These are phyloP conservation scores for Syzygium malaccense DNA, from an alignment of 441 rosid genomes.

Conservation along the genomic window DNA sequence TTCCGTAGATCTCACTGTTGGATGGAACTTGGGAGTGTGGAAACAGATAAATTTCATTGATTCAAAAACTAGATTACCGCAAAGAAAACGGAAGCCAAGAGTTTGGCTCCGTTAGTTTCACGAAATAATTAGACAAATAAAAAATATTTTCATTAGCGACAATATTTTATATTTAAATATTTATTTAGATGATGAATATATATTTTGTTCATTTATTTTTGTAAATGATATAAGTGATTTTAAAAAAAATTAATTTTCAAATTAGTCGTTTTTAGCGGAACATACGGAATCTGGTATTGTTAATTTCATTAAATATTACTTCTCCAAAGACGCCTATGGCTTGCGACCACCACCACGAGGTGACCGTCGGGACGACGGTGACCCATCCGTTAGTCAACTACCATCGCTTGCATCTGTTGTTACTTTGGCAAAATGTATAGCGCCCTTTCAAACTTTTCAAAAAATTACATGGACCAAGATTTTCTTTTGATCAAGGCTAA, in stretches of 20 bases:
- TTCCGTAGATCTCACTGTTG: not conserved
- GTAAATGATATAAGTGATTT: not conserved
- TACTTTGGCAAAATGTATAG: not conserved
- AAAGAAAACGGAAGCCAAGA: rapidly evolving
- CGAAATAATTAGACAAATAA: rapidly evolving
- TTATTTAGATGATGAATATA: rapidly evolving
- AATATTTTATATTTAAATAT: not conserved
- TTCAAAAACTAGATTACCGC: not conserved
- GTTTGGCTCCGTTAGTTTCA: rapidly evolving
- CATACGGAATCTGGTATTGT: rapidly evolving
- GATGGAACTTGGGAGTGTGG: not conserved
- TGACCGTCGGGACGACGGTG: too few relatives aligned
- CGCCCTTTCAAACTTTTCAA: not conserved
- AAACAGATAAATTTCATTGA: not conserved
- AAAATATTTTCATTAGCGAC: rapidly evolving
- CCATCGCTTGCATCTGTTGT: not conserved
- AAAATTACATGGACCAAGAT: not conserved
- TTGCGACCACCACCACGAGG: too few relatives aligned
- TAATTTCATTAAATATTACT: not conserved
- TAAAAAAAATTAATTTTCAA: not conserved
- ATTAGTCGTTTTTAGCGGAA: rapidly evolving
- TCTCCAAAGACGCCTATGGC: too few relatives aligned
- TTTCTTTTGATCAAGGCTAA: not conserved
- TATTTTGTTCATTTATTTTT: too few relatives aligned
- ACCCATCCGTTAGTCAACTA: too few relatives aligned